These are phyloP conservation scores for Beauveria varroae DNA, from an alignment of 2,329 filamentous ascomycete genomes.

Conservation along the genomic window DNA sequence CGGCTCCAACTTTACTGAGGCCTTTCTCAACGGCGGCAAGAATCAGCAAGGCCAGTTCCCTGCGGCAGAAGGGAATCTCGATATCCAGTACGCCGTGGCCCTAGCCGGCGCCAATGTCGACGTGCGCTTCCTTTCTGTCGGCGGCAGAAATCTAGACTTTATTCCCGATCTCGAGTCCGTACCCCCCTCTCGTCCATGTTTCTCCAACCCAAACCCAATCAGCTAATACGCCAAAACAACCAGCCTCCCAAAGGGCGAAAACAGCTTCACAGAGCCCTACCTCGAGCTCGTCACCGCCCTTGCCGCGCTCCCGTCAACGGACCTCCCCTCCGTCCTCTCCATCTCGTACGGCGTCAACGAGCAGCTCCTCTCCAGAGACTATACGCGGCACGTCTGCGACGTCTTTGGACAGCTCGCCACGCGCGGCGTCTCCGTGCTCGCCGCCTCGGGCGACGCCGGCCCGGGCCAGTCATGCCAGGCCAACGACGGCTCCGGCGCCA, in stretches of 20 bases:
- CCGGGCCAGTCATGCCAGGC: constrained; percentile 28
- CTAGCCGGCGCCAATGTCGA: constrained; percentile 27
- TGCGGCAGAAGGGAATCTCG: constrained; percentile 30
- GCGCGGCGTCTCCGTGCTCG: constrained; percentile 60
- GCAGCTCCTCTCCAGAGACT: constrained; percentile 51
- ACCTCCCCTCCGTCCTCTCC: constrained; percentile 55
- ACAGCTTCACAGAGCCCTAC: constrained; percentile 54
- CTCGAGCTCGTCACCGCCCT: constrained; percentile 56
- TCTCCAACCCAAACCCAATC: neutral
- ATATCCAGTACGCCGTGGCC: constrained; percentile 28
- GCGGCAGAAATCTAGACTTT: constrained; percentile 24
- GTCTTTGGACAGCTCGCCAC: constrained; percentile 58
- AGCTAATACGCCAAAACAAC: neutral
- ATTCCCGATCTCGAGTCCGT: constrained; percentile 28
- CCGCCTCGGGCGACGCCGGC: constrained; percentile 51
- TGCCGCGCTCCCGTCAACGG: constrained; percentile 41
- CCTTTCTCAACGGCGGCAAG: constrained; percentile 49
- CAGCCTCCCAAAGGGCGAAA: constrained; percentile 15
- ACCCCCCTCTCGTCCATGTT: neutral
- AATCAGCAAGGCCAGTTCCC: constrained; percentile 37
- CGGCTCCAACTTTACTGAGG: constrained; percentile 49
- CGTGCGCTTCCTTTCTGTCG: constrained; percentile 25
- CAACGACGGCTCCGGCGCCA: constrained; percentile 27
- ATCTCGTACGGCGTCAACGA: constrained; percentile 68
- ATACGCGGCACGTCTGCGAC: constrained; percentile 43